Percentiles rank a stretch among this genome's conserved stretches.
phyloP scores from a whole-genome alignment of 2,329 filamentous ascomycete species.

The Fusarium sp. region DNA sequence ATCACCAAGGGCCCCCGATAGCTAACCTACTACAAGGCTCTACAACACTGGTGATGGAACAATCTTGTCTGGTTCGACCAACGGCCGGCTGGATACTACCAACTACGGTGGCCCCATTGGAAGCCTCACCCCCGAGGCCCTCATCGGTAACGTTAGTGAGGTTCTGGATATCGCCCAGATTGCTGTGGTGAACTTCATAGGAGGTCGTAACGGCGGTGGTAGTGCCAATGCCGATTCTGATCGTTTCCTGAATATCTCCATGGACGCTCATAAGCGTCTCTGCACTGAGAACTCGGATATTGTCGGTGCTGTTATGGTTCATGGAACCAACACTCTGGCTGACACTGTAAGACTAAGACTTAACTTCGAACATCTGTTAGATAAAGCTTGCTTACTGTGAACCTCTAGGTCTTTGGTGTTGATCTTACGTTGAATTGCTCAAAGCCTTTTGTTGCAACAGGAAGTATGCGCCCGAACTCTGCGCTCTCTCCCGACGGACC shows the following conservation, averaged over 20 bases:
- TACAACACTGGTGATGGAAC: conserved; percentile 43
- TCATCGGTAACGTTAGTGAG: conserved; percentile 53
- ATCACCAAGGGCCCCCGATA: too few species aligned
- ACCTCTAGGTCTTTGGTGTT: conserved; percentile 25
- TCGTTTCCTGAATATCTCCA: conserved; percentile 8
- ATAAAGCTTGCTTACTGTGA: neutral
- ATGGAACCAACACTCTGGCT: conserved; percentile 71
- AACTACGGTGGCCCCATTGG: conserved; percentile 50
- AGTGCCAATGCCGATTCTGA: neutral
- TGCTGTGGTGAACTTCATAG: conserved; percentile 48
- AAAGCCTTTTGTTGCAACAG: conserved; percentile 38
- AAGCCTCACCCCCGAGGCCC: conserved; percentile 42
- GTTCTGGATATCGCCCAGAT: conserved; percentile 53
- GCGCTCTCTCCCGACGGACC: conserved; percentile 39
- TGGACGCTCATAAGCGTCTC: conserved; percentile 42
- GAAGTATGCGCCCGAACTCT: conserved; percentile 28
- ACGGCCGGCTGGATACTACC: conserved; percentile 54
- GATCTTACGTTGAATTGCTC: conserved; percentile 39
- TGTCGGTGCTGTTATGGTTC: conserved; percentile 46
- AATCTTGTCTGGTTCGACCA: conserved; percentile 55
- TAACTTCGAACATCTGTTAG: neutral
- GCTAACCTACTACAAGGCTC: neutral
- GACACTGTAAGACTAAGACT: conserved; percentile 57
- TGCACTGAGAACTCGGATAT: conserved; percentile 52
- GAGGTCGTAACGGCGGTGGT: neutral